A percentile compares a stretch with the other conserved stretches of the same genome.
Evolutionary conservation across 2,329 filamentous ascomycete species (phyloP).

Genomic region (Pseudocercospora pini-densiflorae): DNA sequence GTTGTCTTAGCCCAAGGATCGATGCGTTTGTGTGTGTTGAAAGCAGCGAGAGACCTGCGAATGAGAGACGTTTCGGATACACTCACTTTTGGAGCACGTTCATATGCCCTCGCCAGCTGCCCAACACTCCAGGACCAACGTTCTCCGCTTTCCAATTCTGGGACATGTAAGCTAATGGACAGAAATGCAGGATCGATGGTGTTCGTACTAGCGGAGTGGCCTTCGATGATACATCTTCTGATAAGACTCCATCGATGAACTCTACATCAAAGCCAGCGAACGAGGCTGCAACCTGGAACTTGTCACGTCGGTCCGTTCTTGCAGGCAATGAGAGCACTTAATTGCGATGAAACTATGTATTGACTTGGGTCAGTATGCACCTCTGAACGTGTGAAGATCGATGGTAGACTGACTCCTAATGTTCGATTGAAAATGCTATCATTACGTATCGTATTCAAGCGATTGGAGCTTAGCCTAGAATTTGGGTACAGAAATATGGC

Average conservation of each 20-base stretch:
- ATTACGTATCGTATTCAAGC: too few relatives aligned
- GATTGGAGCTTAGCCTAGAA: too few relatives aligned
- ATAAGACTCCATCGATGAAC: neutral
- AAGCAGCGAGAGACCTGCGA: neutral
- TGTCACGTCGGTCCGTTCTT: constrained; percentile 5
- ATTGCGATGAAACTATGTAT: neutral
- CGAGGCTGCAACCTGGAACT: neutral
- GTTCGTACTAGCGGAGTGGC: neutral
- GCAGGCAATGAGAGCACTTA: neutral
- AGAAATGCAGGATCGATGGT: too few relatives aligned
- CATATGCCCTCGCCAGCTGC: constrained; percentile 8
- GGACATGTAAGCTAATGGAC: too few relatives aligned
- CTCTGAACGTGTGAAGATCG: too few relatives aligned
- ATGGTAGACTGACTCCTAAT: too few relatives aligned
- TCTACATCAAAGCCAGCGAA: constrained; percentile 3
- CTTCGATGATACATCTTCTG: neutral
- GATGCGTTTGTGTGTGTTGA: neutral
- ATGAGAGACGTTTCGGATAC: neutral
- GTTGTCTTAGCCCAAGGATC: neutral
- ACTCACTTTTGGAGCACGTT: constrained; percentile 6
- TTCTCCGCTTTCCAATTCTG: neutral
- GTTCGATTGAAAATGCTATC: too few relatives aligned
- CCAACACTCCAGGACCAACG: neutral
- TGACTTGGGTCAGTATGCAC: too few relatives aligned
- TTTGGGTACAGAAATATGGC: too few relatives aligned